A percentile compares a stretch with the other conserved stretches of the same genome.
Evolutionary conservation across 1,139 yeast species (phyloP).

Genomic region (Debaryomyces robertsiae): DNA sequence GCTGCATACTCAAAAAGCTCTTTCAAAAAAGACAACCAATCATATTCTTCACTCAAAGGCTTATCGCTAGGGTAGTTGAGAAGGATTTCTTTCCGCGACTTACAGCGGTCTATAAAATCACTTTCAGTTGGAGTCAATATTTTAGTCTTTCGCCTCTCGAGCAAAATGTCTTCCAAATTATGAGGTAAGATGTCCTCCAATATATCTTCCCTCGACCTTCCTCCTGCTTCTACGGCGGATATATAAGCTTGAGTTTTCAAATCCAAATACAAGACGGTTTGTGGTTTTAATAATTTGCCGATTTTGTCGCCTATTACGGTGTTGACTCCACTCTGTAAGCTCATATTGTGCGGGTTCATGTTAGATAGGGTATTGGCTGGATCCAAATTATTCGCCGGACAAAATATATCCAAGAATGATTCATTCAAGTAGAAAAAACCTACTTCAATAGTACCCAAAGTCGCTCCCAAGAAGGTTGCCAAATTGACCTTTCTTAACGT

Average conservation of each 20-base stretch:
- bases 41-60: conserved; percentile 39
- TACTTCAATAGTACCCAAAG: conserved; percentile 79
- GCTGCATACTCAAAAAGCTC: conserved; percentile 78
- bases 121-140: conserved; percentile 65
- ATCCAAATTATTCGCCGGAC: conserved; percentile 58
- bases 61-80: conserved; percentile 47
- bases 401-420: conserved; percentile 79
- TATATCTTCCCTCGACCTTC: conserved; percentile 65
- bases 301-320: conserved; percentile 43
- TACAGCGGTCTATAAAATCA: conserved; percentile 73
- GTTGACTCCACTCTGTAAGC: conserved; percentile 41
- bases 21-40: conserved; percentile 43
- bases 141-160: conserved; percentile 25
- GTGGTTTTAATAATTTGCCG: conserved; percentile 73
- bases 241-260: conserved; percentile 94
- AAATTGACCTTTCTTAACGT: conserved; percentile 81
- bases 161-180: conserved; percentile 53
- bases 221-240: conserved; percentile 79
- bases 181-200: conserved; percentile 77
- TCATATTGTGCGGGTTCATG: conserved; percentile 38
- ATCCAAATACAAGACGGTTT: conserved; percentile 77
- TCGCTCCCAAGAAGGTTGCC: conserved; percentile 83
- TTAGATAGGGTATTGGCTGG: conserved; percentile 45
- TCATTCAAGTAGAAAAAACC: conserved; percentile 88
- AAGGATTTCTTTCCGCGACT: conserved; percentile 64